Base-by-base conservation (phyloP, 495 filamentous ascomycete genomes). In the Cercophora scortea region DNA sequence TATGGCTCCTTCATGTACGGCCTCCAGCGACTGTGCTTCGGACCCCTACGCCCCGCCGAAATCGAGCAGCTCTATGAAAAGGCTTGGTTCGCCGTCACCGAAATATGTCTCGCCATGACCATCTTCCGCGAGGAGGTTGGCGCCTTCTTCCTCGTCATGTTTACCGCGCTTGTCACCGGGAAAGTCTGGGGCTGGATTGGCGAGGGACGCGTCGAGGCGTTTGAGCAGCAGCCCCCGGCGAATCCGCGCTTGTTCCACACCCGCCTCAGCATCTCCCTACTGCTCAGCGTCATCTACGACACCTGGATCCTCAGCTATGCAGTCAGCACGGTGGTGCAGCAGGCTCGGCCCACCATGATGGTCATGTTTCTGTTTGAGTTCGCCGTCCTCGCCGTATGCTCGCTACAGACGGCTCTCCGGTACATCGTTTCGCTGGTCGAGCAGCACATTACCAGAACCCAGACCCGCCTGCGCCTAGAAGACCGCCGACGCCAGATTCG, bases 281-380 rank as follows among this genome's bases (percentile, higher is more conserved):
- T 88, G 0, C 64, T 95, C 35, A 88, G 90, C 43, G 74, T 93
- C 40, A 46, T 79, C 13, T 95, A 91, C 69, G 83, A 94, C 66
- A 62, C 79, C 19, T 85, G 78, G 57, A 80, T 98, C 71, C 75
- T 96, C 53, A 74, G 71, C 19, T 96, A 96, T 62, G 85, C 85
- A 54, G 72, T 95, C 59, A 76, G 81, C 9, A 88, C 86, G 2
- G 90, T 98, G 25, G 81, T 96, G 16, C 79, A 86, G 42, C 82
- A 90, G 54, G 88, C 93, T 0, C 82, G 88, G 16, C 90, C 93
- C 0, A 90, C 93, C 49, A 96, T 98, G 89, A 98, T 98, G 94
- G 89, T 98, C 51, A 97, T 97, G 90, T 98, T 98, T 62, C 84
- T 90, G 15, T 97, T 98, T 60, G 93, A 98, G 66, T 98, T 97